Percentiles rank a stretch among this genome's conserved stretches.
phyloP scores from a whole-genome alignment of 176 grass and related monocot species.

The Alloteropsis semialata region DNA sequence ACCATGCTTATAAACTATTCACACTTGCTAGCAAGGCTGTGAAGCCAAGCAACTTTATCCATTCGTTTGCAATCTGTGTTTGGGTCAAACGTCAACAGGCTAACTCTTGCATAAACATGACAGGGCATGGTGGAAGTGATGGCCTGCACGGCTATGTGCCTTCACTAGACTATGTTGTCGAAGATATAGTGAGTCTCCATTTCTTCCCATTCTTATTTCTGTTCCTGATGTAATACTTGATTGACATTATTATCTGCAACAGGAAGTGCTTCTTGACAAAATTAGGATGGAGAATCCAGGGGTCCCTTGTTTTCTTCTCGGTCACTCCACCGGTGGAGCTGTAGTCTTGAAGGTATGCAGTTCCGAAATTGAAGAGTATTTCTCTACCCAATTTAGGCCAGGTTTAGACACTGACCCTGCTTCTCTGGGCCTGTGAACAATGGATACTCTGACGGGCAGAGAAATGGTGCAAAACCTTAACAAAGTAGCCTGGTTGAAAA shows the following conservation, averaged over 20 bases:
- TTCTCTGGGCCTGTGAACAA: constrained; percentile 54
- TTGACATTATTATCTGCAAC: constrained; percentile 2
- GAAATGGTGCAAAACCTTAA: constrained; percentile 56
- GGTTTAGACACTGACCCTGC: constrained; percentile 52
- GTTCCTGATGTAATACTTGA: neutral
- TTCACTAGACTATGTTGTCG: constrained; percentile 82
- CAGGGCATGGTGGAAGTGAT: constrained; percentile 97
- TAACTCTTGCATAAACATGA: constrained; percentile 29
- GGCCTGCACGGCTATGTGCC: constrained; percentile 97
- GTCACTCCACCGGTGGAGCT: constrained; percentile 94
- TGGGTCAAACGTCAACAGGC: neutral
- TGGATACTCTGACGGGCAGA: constrained; percentile 43
- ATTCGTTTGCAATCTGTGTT: neutral
- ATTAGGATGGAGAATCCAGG: constrained; percentile 65
- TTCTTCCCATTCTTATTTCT: neutral
- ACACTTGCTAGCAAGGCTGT: neutral
- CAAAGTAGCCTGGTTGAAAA: constrained; percentile 46
- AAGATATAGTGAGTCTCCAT: constrained; percentile 70
- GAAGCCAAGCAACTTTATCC: neutral
- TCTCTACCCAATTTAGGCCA: constrained; percentile 31
- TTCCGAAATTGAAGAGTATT: neutral
- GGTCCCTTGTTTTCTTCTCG: constrained; percentile 91
- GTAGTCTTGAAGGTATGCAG: constrained; percentile 79
- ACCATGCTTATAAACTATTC: neutral
- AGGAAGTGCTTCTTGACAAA: constrained; percentile 83